Conservation (phyloP, 2,329 filamentous ascomycete species). For the Stromatinia cepivora region DNA sequence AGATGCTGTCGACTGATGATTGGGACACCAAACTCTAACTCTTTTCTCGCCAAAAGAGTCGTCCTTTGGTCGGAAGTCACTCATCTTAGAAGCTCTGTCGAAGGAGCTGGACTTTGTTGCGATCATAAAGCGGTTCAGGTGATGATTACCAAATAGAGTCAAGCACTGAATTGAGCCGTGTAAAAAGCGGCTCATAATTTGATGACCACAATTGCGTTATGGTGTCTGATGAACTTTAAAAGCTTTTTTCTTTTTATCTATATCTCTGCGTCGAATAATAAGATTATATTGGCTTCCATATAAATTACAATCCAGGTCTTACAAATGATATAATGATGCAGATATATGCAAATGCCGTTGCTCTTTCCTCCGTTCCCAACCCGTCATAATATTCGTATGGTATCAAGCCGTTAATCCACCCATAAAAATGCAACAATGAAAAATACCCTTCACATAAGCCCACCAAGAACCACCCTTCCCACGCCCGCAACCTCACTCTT, state of each 20-base stretch:
- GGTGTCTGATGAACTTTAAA: conserved; percentile 49
- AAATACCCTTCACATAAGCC: conserved; percentile 61
- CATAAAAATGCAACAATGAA: conserved; percentile 24
- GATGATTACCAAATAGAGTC: conserved; percentile 99
- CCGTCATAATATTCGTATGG: conserved; percentile 11
- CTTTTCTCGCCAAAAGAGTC: conserved; percentile 42
- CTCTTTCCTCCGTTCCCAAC: not conserved
- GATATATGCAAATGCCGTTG: conserved; percentile 13
- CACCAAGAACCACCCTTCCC: conserved; percentile 84
- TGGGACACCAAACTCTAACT: conserved; percentile 35
- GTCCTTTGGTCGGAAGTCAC: conserved; percentile 31
- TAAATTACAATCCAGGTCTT: not conserved
- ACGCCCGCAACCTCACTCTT: conserved; percentile 83
- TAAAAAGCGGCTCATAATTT: conserved; percentile 43
- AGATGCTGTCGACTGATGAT: conserved; percentile 31
- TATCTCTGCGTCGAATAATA: not conserved
- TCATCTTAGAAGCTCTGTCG: conserved; percentile 60
- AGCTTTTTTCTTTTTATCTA: conserved; percentile 11
- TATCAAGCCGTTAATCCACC: conserved; percentile 20
- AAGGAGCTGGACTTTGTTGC: conserved; percentile 61
- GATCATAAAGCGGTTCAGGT: conserved; percentile 53
- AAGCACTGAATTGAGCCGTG: conserved; percentile 79
- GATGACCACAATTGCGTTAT: conserved; percentile 53
- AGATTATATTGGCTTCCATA: not conserved
- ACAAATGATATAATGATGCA: not conserved